A percentile compares a stretch with the other conserved stretches of the same genome.
These are phyloP conservation scores for Calonectria montana DNA, from an alignment of 2,329 filamentous ascomycete species.

Conservation along the genomic window DNA sequence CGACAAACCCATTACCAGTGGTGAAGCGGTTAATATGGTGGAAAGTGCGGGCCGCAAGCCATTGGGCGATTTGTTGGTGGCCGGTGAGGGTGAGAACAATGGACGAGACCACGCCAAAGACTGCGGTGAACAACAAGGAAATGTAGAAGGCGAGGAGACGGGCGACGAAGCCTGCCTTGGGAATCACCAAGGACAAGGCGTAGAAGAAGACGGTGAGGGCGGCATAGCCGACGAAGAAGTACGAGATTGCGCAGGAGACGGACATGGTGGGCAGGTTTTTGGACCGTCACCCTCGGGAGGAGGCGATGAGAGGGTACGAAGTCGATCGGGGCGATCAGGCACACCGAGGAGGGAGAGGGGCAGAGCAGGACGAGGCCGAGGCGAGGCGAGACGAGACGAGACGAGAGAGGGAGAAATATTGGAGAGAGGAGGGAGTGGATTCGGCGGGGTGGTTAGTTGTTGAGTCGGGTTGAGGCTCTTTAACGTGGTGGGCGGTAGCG, in stretches of 20 bases:
- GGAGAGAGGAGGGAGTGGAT: conserved; percentile 1
- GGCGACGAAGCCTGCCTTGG: conserved; percentile 74
- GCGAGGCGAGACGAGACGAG: no score
- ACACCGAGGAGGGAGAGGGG: neutral
- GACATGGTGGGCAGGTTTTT: conserved; percentile 47
- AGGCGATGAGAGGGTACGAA: neutral
- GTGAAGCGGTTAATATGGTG: conserved; percentile 79
- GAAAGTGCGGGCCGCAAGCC: conserved; percentile 83
- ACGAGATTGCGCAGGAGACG: conserved; percentile 52
- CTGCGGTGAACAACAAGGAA: conserved; percentile 68
- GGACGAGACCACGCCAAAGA: conserved; percentile 81
- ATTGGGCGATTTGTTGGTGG: conserved; percentile 83
- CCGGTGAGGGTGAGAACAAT: conserved; percentile 77
- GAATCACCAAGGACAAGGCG: conserved; percentile 68
- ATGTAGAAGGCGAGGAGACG: conserved; percentile 76
- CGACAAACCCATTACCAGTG: conserved; percentile 82
- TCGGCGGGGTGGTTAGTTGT: conserved; percentile 25
- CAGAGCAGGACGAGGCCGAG: neutral
- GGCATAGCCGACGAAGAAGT: conserved; percentile 64
- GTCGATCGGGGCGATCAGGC: conserved; percentile 1
- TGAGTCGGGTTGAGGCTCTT: conserved; percentile 24
- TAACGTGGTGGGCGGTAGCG: conserved; percentile 19
- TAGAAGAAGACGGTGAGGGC: conserved; percentile 68
- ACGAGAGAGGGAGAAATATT: neutral
- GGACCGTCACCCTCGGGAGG: neutral